Evolutionary conservation across 176 grass and related monocot genomes (phyloP), one percentile per base, ranked within the genome.

Genomic region (Chloris gayana): DNA sequence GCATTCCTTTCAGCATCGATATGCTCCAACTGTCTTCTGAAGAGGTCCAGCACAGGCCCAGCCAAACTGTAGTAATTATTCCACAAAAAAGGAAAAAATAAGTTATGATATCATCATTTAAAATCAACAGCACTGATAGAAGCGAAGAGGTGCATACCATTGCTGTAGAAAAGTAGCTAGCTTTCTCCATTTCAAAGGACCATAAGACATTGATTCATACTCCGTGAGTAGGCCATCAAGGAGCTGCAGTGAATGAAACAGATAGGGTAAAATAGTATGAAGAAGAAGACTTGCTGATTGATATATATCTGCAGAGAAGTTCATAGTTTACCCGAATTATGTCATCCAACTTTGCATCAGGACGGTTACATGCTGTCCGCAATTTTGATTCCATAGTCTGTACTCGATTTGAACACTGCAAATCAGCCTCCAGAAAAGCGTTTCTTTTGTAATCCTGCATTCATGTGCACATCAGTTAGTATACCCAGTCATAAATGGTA

Each of bases 361-460:
- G 69, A 78, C 75, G 88, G 77, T 86, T 91, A 82, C 96, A 99
- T 79, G 86, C 85, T 38, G 76, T 50, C 69, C 87, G 87, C 58
- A 99, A 44, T 66, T 93, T 95, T 73, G 87, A 76, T 65, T 95
- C 92, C 90, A 95, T 99, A 67, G 34, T 83, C 64, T 91, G 90
- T 74, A 99, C 88, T 85, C 65, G 80, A 51, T 88, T 95, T 26
- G 86, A 93, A 80, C 92, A 99, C 79, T 88, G 84, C 75, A 95
- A 80, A 77, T 99, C 96, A 58, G 92, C 92, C 80, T 99, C 92
- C 47, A 91, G 70, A 89, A 91, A 95, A 88, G 87, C 84, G 41
- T 93, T 93, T 58, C 84, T 99, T 86, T 95, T 99, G 69, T 88
- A 95, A 69, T 95, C 90, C 95, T 98, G 78, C 81, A 77, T 86